These are phyloP conservation scores for Mycena citricolor DNA, from an alignment of 1,284 basidiomycete genomes.

Conservation along the genomic window DNA sequence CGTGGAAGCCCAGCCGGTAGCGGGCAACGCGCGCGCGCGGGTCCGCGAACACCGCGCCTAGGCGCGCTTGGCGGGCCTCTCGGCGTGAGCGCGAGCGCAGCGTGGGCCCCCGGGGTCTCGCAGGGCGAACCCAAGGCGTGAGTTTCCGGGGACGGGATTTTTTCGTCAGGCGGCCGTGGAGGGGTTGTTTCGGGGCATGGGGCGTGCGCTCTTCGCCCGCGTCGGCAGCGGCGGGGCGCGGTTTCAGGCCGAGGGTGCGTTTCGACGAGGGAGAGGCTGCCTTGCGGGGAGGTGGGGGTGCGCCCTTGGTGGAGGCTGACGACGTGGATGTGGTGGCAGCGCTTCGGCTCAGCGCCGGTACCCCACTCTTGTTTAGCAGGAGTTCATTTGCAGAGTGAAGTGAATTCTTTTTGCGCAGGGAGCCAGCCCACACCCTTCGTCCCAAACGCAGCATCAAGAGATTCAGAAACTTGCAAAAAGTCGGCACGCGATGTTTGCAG, in stretches of 20 bases:
- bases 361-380: too few species aligned
- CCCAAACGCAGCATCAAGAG: too few species aligned
- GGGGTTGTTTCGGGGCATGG: conserved; percentile 9
- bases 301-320: conserved; percentile 1
- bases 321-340: conserved; percentile 5
- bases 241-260: background rate
- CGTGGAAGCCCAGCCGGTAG: conserved; percentile 20
- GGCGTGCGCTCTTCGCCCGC: too few species aligned
- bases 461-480: too few species aligned
- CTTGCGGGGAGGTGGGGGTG: background rate
- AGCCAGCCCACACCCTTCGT: too few species aligned
- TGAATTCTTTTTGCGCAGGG: too few species aligned
- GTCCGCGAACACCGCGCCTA: background rate
- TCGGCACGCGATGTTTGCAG: too few species aligned
- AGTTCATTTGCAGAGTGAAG: too few species aligned
- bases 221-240: background rate
- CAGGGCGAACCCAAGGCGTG: conserved; percentile 11
- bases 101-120: conserved; percentile 2
- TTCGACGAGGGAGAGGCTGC: background rate
- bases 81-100: conserved; percentile 4
- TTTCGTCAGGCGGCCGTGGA: conserved; percentile 15
- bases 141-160: conserved; percentile 11
- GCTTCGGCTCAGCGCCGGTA: too few species aligned
- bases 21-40: conserved; percentile 8
- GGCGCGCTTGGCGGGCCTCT: background rate